Percentiles rank a stretch among this genome's conserved stretches.
phyloP scores from a whole-genome alignment of 768 basidiomycete genomes.

The Rhodosporidiobolus sp. region DNA sequence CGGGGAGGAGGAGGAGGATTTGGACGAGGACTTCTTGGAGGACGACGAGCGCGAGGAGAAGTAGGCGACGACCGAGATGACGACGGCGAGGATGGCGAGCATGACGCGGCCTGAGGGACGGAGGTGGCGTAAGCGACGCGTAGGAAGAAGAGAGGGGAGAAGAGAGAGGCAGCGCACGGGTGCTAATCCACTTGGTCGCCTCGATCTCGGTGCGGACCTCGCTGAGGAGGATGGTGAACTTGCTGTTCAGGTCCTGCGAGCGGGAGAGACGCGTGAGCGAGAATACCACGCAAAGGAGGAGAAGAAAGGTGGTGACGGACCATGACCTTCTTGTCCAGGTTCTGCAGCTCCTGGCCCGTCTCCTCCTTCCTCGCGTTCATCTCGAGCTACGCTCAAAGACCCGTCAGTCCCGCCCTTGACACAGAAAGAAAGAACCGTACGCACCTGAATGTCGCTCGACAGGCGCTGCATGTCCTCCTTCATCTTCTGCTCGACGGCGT shows the following conservation, averaged over 20 bases:
- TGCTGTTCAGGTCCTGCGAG: constrained; percentile 52
- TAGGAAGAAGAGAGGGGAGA: not conserved
- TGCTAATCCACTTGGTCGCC: constrained; percentile 52
- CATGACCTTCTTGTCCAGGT: constrained; percentile 71
- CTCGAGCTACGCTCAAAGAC: constrained; percentile 76
- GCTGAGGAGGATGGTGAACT: constrained; percentile 52
- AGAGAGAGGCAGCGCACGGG: constrained; percentile 21
- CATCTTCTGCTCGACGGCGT: constrained; percentile 79
- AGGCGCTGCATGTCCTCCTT: constrained; percentile 84
- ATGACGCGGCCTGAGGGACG: constrained; percentile 32
- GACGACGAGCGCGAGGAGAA: constrained; percentile 8
- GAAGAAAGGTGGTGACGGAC: constrained; percentile 37
- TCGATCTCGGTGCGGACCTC: constrained; percentile 53
- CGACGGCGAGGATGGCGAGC: constrained; percentile 31
- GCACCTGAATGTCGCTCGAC: constrained; percentile 64
- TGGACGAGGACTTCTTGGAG: not conserved
- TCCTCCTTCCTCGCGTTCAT: constrained; percentile 91
- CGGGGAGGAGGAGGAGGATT: not conserved
- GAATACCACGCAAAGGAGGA: not conserved
- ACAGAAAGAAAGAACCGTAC: not conserved
- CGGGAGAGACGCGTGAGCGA: not conserved
- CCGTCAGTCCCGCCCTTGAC: not conserved
- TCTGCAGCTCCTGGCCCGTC: constrained; percentile 74
- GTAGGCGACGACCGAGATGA: constrained; percentile 29
- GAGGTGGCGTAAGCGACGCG: not conserved